Base-by-base conservation (phyloP, 2,329 filamentous ascomycete genomes). In the Fusarium sp. region DNA sequence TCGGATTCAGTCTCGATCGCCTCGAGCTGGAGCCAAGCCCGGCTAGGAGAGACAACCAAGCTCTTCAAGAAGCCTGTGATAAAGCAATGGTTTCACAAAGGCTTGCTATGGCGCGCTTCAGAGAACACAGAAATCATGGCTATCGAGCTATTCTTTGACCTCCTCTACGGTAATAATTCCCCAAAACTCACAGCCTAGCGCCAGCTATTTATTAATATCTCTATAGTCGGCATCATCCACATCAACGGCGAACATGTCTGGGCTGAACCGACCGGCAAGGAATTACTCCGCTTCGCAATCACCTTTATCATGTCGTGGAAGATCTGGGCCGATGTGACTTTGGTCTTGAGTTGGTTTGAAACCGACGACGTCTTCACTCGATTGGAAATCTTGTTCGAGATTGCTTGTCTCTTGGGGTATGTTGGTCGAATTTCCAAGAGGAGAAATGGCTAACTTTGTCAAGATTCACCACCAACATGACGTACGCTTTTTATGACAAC, bases 21-120 rank as follows among this genome's bases (percentile, higher is more conserved):
- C 14, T 77, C 75, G 14, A 66, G 66, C 22, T 64, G 63, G 24
- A 67, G 70, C 35, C 73, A 74, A 14, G 44, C 57, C 55, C 84
- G 83, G 62, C 73, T 67, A 14, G 79, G 87, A 81, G 64, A 80
- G 56, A 84, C 86, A 1, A 85, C 91, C 76, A 88, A 87, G 76
- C 81, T 92, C 66, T 90, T 89, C 78, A 88, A 88, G 77, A 86
- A 85, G 70, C 90, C 91, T 0, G 86, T 89, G 8, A 84, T 92
- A 5, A 85, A 90, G 66, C 91, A 92, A 81, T 92, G 92, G 81
- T 92, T 92, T 75, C 90, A 92, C 77, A 89, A 89, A 67, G 90
- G 90, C 0, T 83, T 92, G 14, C 80, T 92, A 9, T 92, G 90
- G 90, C 84, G 91, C 58, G 87, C 89, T 2, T 85, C 85, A 9